These are phyloP conservation scores for Eucalyptus coolabah DNA, from an alignment of 345 rosid species.

Conservation along the genomic window DNA sequence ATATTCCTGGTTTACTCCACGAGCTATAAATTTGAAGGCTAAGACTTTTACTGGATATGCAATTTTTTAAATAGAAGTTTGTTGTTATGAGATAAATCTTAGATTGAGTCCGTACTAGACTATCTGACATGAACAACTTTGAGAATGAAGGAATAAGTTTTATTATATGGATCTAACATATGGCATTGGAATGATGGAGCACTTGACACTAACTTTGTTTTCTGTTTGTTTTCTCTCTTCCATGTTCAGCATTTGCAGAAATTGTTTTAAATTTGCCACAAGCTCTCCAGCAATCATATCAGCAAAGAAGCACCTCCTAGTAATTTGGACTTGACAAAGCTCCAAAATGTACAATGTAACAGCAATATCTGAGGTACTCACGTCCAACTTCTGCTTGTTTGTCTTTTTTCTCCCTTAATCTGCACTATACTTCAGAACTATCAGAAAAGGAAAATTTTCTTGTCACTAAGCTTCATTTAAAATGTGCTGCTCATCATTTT, in stretches of 20 bases:
- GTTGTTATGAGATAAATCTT: neutral
- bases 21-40: neutral
- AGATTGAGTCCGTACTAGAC: neutral
- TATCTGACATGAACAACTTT: neutral
- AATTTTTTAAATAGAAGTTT: neutral
- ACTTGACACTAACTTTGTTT: neutral
- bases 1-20: neutral
- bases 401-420: neutral
- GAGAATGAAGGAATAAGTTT: neutral
- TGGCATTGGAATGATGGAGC: neutral
- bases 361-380: neutral
- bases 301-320: constrained; percentile 9
- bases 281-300: constrained; percentile 51
- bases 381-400: neutral
- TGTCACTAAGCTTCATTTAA: neutral
- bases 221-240: neutral
- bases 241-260: constrained; percentile 79
- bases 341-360: neutral
- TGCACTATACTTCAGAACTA: neutral
- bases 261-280: constrained; percentile 57
- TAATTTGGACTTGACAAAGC: neutral
- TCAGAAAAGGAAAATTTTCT: neutral
- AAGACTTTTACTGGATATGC: neutral
- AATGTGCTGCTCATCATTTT: neutral
- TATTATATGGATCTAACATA: neutral